Evolutionary conservation across 2,329 filamentous ascomycete genomes (phyloP), one percentile per base, ranked within the genome.

Genomic region (Alternaria sp.): DNA sequence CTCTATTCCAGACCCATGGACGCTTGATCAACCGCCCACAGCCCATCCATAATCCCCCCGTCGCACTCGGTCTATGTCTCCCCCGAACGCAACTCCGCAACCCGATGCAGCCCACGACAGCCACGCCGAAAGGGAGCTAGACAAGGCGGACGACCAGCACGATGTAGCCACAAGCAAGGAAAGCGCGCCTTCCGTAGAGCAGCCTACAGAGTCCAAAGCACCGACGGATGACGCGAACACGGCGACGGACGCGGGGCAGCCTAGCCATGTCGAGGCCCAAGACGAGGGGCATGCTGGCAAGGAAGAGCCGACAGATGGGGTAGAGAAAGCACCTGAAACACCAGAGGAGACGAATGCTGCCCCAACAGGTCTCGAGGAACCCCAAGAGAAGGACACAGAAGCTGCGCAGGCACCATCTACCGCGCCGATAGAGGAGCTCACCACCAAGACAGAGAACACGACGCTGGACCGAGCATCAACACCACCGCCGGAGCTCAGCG

Each of bases 31-130:
- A 53, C 28, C 20, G 41, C 47, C 26, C 28, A 28, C 49, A 23
- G 47, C 55, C 50, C 51, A 49, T 26, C 43, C 46, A 26, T 28
- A 56, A 41, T 43, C 58, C 45, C 45, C 63, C 58, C 64, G 60
- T 68, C 70, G 67, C 71, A 61, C 61, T 58, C 76, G 72, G 76
- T 68, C 70, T 66, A 79, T 79, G 77, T 79, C 77, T 78, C 71
- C 69, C 58, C 72, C 75, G 68, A 75, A 66, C 67, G 59, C 69
- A 63, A 59, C 73, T 71, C 73, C 70, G 68, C 73, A 76, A 72
- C 70, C 64, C 64, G 68, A 78, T 71, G 72, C 70, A 68, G 68
- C 64, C 64, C 72, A 60, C 43, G 64, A 72, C 55, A 61, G 26
- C 50, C 58, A 63, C 49, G 65, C 64, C 55, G 68, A 71, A 55